These are phyloP conservation scores for Jatropha curcas DNA, from an alignment of 345 rosid genomes.

Conservation along the genomic window DNA sequence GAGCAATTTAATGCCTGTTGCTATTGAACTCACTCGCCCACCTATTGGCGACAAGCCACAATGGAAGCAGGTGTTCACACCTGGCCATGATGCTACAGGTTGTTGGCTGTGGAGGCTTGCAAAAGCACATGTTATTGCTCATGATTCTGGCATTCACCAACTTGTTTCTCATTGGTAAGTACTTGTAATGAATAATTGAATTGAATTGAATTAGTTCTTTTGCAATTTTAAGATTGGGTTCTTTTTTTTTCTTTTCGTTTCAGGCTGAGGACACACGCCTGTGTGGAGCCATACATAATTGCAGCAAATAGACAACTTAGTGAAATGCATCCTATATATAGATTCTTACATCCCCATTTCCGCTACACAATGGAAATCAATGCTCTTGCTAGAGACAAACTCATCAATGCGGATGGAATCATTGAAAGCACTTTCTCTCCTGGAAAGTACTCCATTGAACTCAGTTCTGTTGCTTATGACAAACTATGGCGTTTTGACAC, in stretches of 20 bases:
- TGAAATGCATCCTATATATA: constrained; percentile 60
- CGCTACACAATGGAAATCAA: constrained; percentile 76
- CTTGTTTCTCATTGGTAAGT: constrained; percentile 78
- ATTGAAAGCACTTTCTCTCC: constrained; percentile 59
- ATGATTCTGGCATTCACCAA: constrained; percentile 64
- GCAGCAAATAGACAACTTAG: constrained; percentile 64
- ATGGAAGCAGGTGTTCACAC: constrained; percentile 60
- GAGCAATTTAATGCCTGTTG: constrained; percentile 55
- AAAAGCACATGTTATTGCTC: constrained; percentile 62
- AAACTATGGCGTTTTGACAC: constrained; percentile 48
- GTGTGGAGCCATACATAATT: constrained; percentile 59
- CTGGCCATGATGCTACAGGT: constrained; percentile 40
- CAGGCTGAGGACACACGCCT: constrained; percentile 13
- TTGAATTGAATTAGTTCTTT: no score
- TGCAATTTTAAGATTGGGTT: no score
- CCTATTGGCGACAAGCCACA: constrained; percentile 51
- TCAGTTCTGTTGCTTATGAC: constrained; percentile 54
- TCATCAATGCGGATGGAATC: constrained; percentile 54
- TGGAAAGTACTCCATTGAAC: constrained; percentile 48
- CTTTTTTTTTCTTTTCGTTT: neutral
- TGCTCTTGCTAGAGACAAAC: constrained; percentile 56
- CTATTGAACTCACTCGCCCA: constrained; percentile 69
- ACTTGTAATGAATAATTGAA: no score
- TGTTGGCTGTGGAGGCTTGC: constrained; percentile 75
- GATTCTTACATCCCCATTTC: constrained; percentile 62